Evolutionary conservation across 176 grass and related monocot genomes (phyloP).

Genomic region (Sorghum bicolor): Sorghum_bicolor_NCBIv3 NC_012879.2:7873501-7874000

Average conservation of each 20-base stretch:
- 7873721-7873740: constrained; percentile 94
- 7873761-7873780: constrained; percentile 98
- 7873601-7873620: constrained; percentile 98
- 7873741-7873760: constrained; percentile 94
- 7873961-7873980: constrained; percentile 99
- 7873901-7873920: constrained; percentile 99
- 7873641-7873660: constrained; percentile 99
- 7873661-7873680: constrained; percentile 87
- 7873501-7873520: constrained; percentile 87
- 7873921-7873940: constrained; percentile 99
- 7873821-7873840: constrained; percentile 98
- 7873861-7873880: constrained; percentile 99
- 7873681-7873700: constrained; percentile 97
- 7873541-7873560: constrained; percentile 89
- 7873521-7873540: constrained; percentile 90
- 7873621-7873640: constrained; percentile 95
- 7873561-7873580: constrained; percentile 95
- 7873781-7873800: constrained; percentile 97
- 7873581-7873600: constrained; percentile 84
- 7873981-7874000: constrained; percentile 99
- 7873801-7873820: constrained; percentile 99
- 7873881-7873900: constrained; percentile 98
- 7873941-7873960: constrained; percentile 95
- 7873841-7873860: constrained; percentile 97
- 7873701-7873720: constrained; percentile 95